Conservation (phyloP, 2,329 filamentous ascomycete genomes). For the Ophiostoma triangulosporum region DNA sequence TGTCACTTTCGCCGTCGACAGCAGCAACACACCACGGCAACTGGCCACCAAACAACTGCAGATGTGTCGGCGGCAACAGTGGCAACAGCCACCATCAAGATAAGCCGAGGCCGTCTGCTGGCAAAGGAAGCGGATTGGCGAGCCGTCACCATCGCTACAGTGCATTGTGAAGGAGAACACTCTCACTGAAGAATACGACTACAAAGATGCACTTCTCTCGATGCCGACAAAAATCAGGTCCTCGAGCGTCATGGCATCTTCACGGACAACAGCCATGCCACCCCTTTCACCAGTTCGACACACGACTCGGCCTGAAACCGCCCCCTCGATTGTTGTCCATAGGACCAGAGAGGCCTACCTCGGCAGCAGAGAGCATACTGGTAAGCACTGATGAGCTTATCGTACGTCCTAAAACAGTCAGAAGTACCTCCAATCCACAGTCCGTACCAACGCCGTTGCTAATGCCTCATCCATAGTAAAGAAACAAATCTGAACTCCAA, state of each 20-base stretch:
- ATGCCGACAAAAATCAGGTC: not conserved
- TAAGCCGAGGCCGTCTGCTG: not conserved
- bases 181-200: conserved; percentile 4
- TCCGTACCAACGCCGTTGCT: not conserved
- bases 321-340: not conserved
- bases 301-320: not conserved
- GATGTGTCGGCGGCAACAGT: too few relatives aligned
- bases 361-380: not conserved
- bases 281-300: not conserved
- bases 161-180: conserved; percentile 31
- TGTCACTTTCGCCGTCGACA: conserved; percentile 19
- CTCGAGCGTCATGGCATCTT: too few relatives aligned
- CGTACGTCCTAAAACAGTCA: too few relatives aligned
- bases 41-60: not conserved
- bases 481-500: not conserved
- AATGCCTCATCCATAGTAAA: not conserved
- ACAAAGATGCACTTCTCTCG: not conserved
- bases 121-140: conserved; percentile 19
- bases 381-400: too few relatives aligned
- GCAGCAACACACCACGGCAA: conserved; percentile 10
- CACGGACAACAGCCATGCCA: not conserved
- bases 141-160: conserved; percentile 26
- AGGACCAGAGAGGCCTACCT: not conserved
- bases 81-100: not conserved
- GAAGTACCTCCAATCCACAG: too few relatives aligned